Percentiles rank a stretch among this genome's conserved stretches.
phyloP scores from a whole-genome alignment of 345 rosid genomes.

The Rhizophora apiculata region DNA sequence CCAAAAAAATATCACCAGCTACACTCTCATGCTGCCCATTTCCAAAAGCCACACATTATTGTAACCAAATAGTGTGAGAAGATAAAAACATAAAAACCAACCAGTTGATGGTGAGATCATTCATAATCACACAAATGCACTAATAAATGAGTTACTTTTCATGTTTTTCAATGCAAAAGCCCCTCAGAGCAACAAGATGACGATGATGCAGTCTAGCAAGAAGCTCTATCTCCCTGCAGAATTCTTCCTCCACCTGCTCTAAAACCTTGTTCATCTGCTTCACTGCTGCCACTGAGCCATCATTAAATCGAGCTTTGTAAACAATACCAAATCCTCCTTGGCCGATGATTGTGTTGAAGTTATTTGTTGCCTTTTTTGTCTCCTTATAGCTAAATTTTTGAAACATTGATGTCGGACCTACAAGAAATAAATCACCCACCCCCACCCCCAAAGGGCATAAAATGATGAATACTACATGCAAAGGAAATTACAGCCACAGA shows the following conservation, averaged over 20 bases:
- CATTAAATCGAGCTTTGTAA: conserved; percentile 67
- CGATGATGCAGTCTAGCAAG: conserved; percentile 95
- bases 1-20: no score
- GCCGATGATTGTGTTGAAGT: conserved; percentile 64
- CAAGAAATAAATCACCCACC: conserved; percentile 19
- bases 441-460: neutral
- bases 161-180: conserved; percentile 66
- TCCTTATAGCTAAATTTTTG: conserved; percentile 76
- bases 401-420: conserved; percentile 63
- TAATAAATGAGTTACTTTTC: conserved; percentile 53
- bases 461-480: neutral
- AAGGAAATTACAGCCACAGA: neutral
- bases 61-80: neutral
- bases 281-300: conserved; percentile 67
- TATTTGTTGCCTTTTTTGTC: conserved; percentile 72
- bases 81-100: neutral
- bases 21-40: no score
- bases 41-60: neutral
- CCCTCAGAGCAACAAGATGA: conserved; percentile 86
- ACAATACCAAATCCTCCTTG: conserved; percentile 93
- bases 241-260: conserved; percentile 80
- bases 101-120: neutral
- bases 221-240: conserved; percentile 92
- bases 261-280: conserved; percentile 72
- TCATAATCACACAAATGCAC: neutral